Percentiles rank a stretch among this genome's conserved stretches.
Conservation (phyloP, 2,329 filamentous ascomycete genomes). For the Neonectria sp. region DNA sequence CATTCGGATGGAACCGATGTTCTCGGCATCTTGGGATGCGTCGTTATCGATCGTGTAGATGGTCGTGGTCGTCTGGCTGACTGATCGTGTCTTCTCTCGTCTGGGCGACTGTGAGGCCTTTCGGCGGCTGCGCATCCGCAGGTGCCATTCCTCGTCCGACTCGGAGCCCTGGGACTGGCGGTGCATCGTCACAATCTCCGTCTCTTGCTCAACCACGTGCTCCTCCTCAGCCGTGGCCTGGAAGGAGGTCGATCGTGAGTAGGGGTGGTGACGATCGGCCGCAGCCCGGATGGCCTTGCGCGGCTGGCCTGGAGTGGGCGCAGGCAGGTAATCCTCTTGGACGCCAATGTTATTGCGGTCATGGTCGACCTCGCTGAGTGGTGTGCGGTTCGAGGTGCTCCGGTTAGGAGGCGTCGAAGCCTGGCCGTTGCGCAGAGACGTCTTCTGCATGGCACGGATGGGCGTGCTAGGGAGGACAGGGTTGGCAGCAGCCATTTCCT, state of each 20-base stretch:
- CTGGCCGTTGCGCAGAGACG: constrained; percentile 74
- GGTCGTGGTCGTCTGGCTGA: constrained; percentile 83
- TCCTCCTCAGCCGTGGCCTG: constrained; percentile 63
- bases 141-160: constrained; percentile 86
- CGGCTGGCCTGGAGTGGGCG: constrained; percentile 95
- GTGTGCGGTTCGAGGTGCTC: constrained; percentile 81
- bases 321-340: constrained; percentile 93
- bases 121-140: constrained; percentile 79
- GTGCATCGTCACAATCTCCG: constrained; percentile 73
- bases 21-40: constrained; percentile 79
- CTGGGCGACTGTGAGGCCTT: constrained; percentile 76
- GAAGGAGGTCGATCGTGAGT: constrained; percentile 70
- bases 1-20: constrained; percentile 73
- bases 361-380: constrained; percentile 93
- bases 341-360: constrained; percentile 78
- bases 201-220: constrained; percentile 69
- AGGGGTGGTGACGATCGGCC: constrained; percentile 81
- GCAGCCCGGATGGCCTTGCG: constrained; percentile 85
- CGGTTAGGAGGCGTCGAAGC: constrained; percentile 89
- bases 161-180: constrained; percentile 76
- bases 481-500: constrained; percentile 68
- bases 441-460: constrained; percentile 73
- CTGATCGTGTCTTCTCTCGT: constrained; percentile 76
- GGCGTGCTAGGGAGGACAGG: constrained; percentile 71
- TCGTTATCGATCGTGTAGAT: constrained; percentile 77